Base-by-base conservation (phyloP, 1,139 yeast species). In the Kodamaea derodonti region DNA sequence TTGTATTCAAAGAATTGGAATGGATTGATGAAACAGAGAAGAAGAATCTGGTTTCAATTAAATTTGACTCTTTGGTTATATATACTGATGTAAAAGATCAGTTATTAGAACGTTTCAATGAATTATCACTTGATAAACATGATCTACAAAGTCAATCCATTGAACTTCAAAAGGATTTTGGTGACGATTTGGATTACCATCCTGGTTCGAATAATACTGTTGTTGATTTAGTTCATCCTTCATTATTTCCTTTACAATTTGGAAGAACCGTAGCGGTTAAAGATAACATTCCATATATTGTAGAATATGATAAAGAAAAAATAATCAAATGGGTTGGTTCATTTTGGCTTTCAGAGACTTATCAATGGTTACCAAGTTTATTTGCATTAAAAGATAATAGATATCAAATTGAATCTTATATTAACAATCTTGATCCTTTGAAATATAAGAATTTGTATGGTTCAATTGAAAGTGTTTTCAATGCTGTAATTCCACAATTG, bases 151-250 rank as follows among this genome's bases (percentile, higher is more conserved):
- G 30, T 2, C 43, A 45, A 13, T 41, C 45, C 7, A 30, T 23
- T 2, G 37, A 39, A 13, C 48, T 58, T 33, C 42, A 34, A 4
- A 34, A 29, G 1, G 42, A 43, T 24, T 47, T 48, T 31, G 43
- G 42, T 2, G 41, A 46, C 12, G n/a, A n/a, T n/a, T 37, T 47
- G 20, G 72, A 68, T 42, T 65, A 60, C 47, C 73, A 65, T 40
- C 72, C 70, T 3, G 56, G 58, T 4, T 54, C 68, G 1, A 42
- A 58, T 29, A 47, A 62, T 12, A 56, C 56, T 34, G 72, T 69
- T 2, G 46, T 65, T 20, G 72, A 68, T 43, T 49, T 68, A 24
- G 69, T 68, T 4, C 72, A 69, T 41, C 74, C 74, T 7, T 66
- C 72, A 13, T 49, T 68, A 32, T 67, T 56, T 37, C 69, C 69